These are phyloP conservation scores for Lactifluus hygrophoroides DNA, from an alignment of 768 basidiomycete genomes.

Conservation along the genomic window DNA sequence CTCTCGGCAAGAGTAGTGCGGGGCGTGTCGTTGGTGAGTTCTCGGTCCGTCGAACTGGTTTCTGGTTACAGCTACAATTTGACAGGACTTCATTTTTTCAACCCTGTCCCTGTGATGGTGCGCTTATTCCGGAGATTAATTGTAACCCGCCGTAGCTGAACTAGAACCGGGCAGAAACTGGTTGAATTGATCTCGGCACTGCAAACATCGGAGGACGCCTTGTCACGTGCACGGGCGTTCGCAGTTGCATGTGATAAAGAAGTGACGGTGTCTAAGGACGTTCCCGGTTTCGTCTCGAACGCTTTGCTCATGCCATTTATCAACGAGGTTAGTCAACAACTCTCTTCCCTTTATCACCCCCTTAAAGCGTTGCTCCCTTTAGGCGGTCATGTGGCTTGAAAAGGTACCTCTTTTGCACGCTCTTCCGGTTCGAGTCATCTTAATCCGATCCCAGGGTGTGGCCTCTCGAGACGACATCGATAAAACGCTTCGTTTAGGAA, in stretches of 20 bases:
- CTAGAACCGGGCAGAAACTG: constrained; percentile 45
- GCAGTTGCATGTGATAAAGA: constrained; percentile 90
- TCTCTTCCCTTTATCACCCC: neutral
- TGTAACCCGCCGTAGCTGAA: neutral
- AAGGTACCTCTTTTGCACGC: constrained; percentile 39
- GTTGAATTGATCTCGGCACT: constrained; percentile 93
- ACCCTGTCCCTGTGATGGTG: constrained; percentile 96
- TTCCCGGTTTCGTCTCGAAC: constrained; percentile 93
- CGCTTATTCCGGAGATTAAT: constrained; percentile 18
- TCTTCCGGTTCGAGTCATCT: neutral
- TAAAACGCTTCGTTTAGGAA: constrained; percentile 86
- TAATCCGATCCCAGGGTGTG: constrained; percentile 37
- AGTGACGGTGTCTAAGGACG: constrained; percentile 85
- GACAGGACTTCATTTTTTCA: constrained; percentile 86
- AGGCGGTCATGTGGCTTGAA: constrained; percentile 91
- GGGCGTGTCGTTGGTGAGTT: constrained; percentile 72
- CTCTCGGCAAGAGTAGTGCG: constrained; percentile 53
- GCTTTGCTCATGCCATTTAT: constrained; percentile 95
- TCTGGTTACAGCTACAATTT: neutral
- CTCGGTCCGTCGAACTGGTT: neutral
- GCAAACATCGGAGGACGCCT: constrained; percentile 74
- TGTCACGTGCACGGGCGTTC: constrained; percentile 70
- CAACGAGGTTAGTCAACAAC: constrained; percentile 78
- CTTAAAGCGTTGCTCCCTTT: neutral
- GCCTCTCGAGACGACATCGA: constrained; percentile 94